phyloP scores from a whole-genome alignment of 257 asterid species.

The Hygrophila difformis region DNA sequence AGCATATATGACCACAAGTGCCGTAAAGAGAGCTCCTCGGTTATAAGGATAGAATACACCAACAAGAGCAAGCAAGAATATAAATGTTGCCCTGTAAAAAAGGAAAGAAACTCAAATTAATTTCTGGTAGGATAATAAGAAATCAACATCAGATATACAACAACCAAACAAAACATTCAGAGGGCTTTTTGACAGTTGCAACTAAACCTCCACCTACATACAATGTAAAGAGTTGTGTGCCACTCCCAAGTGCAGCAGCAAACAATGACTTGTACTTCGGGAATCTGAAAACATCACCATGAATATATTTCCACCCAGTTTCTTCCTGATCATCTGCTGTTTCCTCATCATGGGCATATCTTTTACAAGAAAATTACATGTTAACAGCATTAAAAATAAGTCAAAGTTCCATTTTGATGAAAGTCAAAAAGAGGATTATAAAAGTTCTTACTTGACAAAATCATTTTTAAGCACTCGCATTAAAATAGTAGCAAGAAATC shows the following conservation, averaged over 20 bases:
- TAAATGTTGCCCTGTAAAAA: slow-evolving; percentile 40
- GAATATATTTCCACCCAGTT: slow-evolving; percentile 69
- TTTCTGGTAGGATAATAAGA: background rate
- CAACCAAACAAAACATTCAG: background rate
- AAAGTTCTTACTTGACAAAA: slow-evolving; percentile 48
- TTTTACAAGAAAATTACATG: slow-evolving; percentile 11
- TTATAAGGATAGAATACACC: slow-evolving; percentile 63
- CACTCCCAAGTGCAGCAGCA: slow-evolving; percentile 62
- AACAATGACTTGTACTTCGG: slow-evolving; percentile 50
- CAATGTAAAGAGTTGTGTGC: slow-evolving; percentile 63
- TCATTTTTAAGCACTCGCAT: slow-evolving; percentile 66
- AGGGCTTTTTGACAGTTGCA: too few relatives aligned
- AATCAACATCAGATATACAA: background rate
- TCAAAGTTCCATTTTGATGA: background rate
- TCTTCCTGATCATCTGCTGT: slow-evolving; percentile 58
- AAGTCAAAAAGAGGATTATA: background rate
- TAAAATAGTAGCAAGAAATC: slow-evolving; percentile 54
- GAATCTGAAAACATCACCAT: slow-evolving; percentile 67
- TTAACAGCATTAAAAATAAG: slow-evolving; percentile 11
- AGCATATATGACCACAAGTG: slow-evolving; percentile 55
- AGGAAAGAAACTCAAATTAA: background rate
- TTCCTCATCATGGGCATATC: slow-evolving; percentile 68
- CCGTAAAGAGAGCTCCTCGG: slow-evolving; percentile 55
- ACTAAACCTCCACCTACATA: too few relatives aligned
- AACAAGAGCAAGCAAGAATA: slow-evolving; percentile 54